phyloP scores from a whole-genome alignment of 2,329 filamentous ascomycete genomes.

The Stachybotrys echinatus region DNA sequence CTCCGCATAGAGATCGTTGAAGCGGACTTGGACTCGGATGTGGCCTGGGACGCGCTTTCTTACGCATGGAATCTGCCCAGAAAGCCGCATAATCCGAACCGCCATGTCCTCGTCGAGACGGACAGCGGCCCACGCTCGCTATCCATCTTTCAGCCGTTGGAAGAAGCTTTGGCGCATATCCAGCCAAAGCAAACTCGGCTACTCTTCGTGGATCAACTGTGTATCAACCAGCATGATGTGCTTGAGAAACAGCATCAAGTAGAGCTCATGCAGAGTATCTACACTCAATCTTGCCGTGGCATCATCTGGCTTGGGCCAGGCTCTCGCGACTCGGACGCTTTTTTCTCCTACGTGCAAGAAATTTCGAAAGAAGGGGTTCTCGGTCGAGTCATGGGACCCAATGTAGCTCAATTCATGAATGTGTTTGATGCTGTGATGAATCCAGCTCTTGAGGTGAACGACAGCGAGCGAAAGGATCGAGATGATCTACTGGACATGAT shows the following conservation, averaged over 20 bases:
- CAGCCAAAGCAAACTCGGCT: slow-evolving; percentile 5
- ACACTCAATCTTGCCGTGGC: slow-evolving; percentile 12
- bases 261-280: slow-evolving; percentile 22
- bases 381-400: slow-evolving; percentile 16
- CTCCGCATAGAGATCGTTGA: slow-evolving; percentile 20
- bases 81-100: slow-evolving; percentile 7
- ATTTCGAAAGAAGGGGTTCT: slow-evolving; percentile 14
- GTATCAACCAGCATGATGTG: slow-evolving; percentile 21
- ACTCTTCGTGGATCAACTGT: slow-evolving; percentile 25
- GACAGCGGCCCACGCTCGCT: slow-evolving; percentile 8
- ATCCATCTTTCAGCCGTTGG: slow-evolving; percentile 20
- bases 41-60: slow-evolving; percentile 21
- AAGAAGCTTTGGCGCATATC: slow-evolving; percentile 19
- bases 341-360: slow-evolving; percentile 11
- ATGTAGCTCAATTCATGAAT: slow-evolving; percentile 11
- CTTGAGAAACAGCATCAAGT: slow-evolving; percentile 21
- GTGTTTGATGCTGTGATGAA: slow-evolving; percentile 25
- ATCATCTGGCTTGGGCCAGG: slow-evolving; percentile 22
- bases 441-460: slow-evolving; percentile 10
- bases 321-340: slow-evolving; percentile 13
- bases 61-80: slow-evolving; percentile 20
- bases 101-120: slow-evolving; percentile 19
- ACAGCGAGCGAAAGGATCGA: slow-evolving; percentile 14
- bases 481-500: slow-evolving; percentile 20
- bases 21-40: slow-evolving; percentile 8